Conservation (phyloP, 2,329 filamentous ascomycete genomes). For the Tolypocladium pustulatum region DNA sequence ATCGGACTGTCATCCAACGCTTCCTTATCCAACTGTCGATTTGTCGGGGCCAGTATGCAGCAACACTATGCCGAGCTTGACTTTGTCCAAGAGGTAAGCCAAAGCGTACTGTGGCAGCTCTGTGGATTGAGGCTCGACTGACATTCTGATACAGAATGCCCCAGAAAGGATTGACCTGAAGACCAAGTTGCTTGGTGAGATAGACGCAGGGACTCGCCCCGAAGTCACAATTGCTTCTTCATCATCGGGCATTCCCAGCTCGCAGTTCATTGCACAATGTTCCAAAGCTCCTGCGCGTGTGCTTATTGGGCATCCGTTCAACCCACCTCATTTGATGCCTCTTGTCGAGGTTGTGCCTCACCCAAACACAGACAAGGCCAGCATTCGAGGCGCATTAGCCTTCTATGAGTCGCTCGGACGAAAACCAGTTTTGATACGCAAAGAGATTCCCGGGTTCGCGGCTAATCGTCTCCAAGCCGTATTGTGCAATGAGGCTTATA, state of each 20-base stretch:
- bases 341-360: constrained; percentile 34
- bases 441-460: constrained; percentile 23
- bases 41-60: constrained; percentile 2
- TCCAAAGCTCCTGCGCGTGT: constrained; percentile 18
- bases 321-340: constrained; percentile 36
- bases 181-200: constrained; percentile 20
- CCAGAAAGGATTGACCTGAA: constrained; percentile 29
- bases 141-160: constrained; percentile 15
- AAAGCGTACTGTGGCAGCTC: not conserved
- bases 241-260: constrained; percentile 22
- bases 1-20: not conserved
- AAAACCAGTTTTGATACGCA: not conserved
- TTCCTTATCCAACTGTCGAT: constrained; percentile 1
- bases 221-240: constrained; percentile 27
- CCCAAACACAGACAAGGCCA: constrained; percentile 12
- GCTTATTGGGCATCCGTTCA: constrained; percentile 35
- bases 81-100: constrained; percentile 20
- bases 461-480: constrained; percentile 31
- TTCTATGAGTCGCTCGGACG: not conserved
- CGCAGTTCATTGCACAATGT: constrained; percentile 5
- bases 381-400: not conserved
- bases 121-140: too few species aligned
- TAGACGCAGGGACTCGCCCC: constrained; percentile 17
- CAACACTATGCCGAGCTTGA: constrained; percentile 12
- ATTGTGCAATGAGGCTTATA: constrained; percentile 23